A percentile compares a stretch with the other conserved stretches of the same genome.
phyloP scores from a whole-genome alignment of 164 flowering plant species.

The Dillenia suffruticosa region DNA sequence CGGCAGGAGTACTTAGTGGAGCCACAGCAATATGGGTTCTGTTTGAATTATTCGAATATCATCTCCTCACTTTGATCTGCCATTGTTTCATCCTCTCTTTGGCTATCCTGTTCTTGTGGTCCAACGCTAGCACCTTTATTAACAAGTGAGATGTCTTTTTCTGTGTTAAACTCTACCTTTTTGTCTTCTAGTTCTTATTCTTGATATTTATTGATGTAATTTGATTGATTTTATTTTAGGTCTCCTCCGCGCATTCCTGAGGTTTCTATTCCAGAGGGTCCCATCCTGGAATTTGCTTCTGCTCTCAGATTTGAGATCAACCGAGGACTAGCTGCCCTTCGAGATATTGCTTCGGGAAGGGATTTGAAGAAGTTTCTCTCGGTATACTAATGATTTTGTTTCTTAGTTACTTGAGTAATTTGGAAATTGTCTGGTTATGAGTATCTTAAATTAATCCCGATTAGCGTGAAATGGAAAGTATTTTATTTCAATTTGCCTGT shows the following conservation, averaged over 20 bases:
- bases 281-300: slow-evolving; percentile 35
- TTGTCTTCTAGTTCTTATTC: not conserved
- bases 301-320: slow-evolving; percentile 43
- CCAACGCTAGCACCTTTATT: slow-evolving; percentile 66
- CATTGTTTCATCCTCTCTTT: slow-evolving; percentile 58
- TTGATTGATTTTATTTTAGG: slow-evolving; percentile 25
- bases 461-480: too few relatives aligned
- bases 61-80: slow-evolving; percentile 71
- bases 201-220: not conserved
- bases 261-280: slow-evolving; percentile 48
- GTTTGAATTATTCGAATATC: slow-evolving; percentile 82
- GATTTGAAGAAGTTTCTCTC: slow-evolving; percentile 58
- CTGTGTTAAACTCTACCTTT: not conserved
- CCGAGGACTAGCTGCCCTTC: slow-evolving; percentile 23
- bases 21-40: slow-evolving; percentile 83
- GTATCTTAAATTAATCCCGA: too few relatives aligned
- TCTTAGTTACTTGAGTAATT: too few relatives aligned
- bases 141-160: slow-evolving; percentile 51
- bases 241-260: slow-evolving; percentile 68
- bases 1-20: slow-evolving; percentile 64
- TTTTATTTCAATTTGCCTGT: too few relatives aligned
- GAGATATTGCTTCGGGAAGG: slow-evolving; percentile 52
- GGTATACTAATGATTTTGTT: slow-evolving; percentile 25
- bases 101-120: slow-evolving; percentile 71
- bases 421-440: too few relatives aligned